Evolutionary conservation across 352 stramenopile genomes (phyloP).

Genomic region (Elongisporangium undulatum): DNA sequence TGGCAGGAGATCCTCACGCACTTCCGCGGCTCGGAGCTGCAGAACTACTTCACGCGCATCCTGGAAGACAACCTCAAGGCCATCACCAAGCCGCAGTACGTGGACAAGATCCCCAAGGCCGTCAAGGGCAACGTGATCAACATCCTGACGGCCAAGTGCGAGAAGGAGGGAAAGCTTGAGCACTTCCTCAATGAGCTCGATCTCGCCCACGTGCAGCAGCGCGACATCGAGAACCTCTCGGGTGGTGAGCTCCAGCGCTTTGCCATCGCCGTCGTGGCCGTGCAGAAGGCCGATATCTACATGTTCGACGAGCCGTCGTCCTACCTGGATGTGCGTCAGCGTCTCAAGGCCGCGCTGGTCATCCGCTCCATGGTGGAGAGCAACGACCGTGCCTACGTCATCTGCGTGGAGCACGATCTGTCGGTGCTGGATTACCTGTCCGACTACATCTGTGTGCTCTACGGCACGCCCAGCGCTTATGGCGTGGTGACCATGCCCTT

Average conservation of each 20-base stretch:
- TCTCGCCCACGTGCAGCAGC: conserved; percentile 96
- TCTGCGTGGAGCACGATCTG: conserved; percentile 99
- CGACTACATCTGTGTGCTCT: conserved; percentile 99
- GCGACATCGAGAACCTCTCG: conserved; percentile 94
- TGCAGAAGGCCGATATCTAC: conserved; percentile 98
- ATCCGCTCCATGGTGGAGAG: conserved; percentile 96
- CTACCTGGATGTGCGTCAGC: conserved; percentile 99
- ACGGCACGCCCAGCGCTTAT: conserved; percentile 97
- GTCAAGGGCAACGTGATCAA: conserved; percentile 93
- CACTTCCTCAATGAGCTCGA: conserved; percentile 92
- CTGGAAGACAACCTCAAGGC: conserved; percentile 99
- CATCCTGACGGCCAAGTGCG: conserved; percentile 94
- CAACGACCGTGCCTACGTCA: conserved; percentile 91
- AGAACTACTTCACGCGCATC: conserved; percentile 99
- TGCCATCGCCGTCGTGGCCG: conserved; percentile 95
- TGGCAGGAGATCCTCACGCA: conserved; percentile 99
- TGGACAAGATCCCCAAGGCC: conserved; percentile 98
- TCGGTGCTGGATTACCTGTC: conserved; percentile 99
- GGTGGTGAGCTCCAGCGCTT: conserved; percentile 99
- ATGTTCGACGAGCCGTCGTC: conserved; percentile 99
- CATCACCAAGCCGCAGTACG: conserved; percentile 99
- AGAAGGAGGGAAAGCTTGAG: conserved; percentile 75
- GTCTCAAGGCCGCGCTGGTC: conserved; percentile 96
- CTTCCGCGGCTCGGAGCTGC: conserved; percentile 96
- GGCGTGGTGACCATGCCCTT: conserved; percentile 99